Evolutionary conservation across 768 basidiomycete species (phyloP).

Genomic region (Naganishia vaughanmartiniae): DNA sequence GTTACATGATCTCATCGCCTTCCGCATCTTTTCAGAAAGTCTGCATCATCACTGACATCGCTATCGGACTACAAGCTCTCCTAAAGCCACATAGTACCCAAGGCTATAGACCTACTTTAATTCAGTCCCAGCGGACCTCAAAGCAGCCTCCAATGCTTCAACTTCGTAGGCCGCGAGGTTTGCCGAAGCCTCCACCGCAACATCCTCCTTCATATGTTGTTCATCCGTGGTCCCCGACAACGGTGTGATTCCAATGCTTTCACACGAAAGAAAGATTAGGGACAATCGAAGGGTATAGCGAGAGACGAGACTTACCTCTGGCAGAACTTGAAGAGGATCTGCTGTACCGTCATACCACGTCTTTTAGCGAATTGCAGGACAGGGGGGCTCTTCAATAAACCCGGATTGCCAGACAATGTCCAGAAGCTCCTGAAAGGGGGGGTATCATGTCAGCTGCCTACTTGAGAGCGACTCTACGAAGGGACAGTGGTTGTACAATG

Average conservation of each 20-base stretch:
- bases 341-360: constrained; percentile 62
- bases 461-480: not conserved
- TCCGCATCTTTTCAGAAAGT: too few relatives aligned
- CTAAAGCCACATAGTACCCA: not conserved
- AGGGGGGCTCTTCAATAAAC: constrained; percentile 59
- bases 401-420: constrained; percentile 77
- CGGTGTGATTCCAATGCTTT: constrained; percentile 63
- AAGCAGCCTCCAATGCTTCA: constrained; percentile 53
- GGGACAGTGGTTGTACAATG: not conserved
- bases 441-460: not conserved
- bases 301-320: constrained; percentile 52
- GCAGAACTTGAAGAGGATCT: constrained; percentile 67
- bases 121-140: constrained; percentile 66
- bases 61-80: not conserved
- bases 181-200: constrained; percentile 46
- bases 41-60: too few relatives aligned
- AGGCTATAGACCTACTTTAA: not conserved
- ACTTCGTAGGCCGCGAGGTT: constrained; percentile 30
- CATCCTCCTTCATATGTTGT: constrained; percentile 66
- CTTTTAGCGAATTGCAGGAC: constrained; percentile 56
- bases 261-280: not conserved
- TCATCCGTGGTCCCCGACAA: constrained; percentile 71
- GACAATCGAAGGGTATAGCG: not conserved
- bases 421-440: constrained; percentile 63
- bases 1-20: too few relatives aligned